phyloP scores from a whole-genome alignment of 2,329 filamentous ascomycete genomes.

The Pestalotiopsis sp. region DNA sequence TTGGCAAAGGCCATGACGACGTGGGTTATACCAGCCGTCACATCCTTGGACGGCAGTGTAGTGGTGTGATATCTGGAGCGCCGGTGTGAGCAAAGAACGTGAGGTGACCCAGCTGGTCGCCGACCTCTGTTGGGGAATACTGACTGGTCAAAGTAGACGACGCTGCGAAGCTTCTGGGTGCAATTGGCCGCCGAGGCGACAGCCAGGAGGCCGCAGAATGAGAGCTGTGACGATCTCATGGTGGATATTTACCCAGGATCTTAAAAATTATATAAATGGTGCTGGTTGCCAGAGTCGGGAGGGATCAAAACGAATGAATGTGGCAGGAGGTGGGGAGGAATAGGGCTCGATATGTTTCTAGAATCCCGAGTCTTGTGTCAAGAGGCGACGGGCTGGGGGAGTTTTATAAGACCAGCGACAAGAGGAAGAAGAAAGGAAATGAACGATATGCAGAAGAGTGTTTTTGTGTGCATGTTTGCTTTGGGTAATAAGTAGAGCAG shows the following conservation, averaged over 20 bases:
- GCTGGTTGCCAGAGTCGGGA: background rate
- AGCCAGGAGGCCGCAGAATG: constrained; percentile 1
- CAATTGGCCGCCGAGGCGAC: background rate
- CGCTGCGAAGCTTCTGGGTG: constrained; percentile 11
- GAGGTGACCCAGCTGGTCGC: background rate
- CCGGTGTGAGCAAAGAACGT: background rate
- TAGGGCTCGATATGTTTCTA: too few species aligned
- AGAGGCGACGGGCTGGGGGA: too few species aligned
- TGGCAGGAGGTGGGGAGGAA: too few species aligned
- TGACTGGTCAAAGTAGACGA: constrained; percentile 21
- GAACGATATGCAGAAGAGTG: too few species aligned
- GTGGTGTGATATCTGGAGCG: constrained; percentile 16
- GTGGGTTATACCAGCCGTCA: constrained; percentile 30
- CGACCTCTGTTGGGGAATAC: background rate
- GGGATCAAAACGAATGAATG: background rate
- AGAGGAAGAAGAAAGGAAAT: too few species aligned
- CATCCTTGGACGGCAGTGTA: constrained; percentile 12
- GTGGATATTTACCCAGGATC: background rate
- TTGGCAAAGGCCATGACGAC: constrained; percentile 32
- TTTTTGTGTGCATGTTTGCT: too few species aligned
- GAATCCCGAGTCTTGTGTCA: too few species aligned
- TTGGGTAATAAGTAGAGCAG: too few species aligned
- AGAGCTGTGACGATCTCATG: background rate
- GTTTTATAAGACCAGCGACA: too few species aligned
- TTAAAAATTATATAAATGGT: background rate